Evolutionary conservation across 495 filamentous ascomycete species (phyloP), one percentile per base, ranked within the genome.

Genomic region (Hypomontagnella submonticulosa): DNA sequence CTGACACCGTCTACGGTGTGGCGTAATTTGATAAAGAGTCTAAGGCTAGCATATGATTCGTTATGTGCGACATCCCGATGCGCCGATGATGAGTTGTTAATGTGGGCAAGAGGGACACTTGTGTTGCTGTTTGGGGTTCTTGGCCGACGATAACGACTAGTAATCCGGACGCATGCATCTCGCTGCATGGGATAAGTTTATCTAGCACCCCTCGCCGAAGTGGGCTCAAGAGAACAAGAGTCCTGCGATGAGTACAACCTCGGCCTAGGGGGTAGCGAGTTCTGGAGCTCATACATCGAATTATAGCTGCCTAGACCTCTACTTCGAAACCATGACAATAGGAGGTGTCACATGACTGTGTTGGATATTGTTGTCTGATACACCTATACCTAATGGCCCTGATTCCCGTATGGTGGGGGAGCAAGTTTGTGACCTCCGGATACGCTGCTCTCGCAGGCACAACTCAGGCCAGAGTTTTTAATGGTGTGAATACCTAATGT

Each of bases 1-100:
- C 71, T 32, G 59, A 70, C 42, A 66, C 61, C 40, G 49, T 74
- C 23, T 63, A 55, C 19, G 71, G 71, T 61, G 71, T 72, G 46
- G 71, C 71, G 3, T 74, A 63, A 62, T n/a, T n/a, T 5, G 42
- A 18, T 16, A 16, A 62, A 47, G 54, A 46, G 54, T 58, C 20
- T 27, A 52, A 43, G 60, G 50, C 43, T 30, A 41, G 37, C 50
- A 56, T 30, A 15, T 42, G 55, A 57, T 50, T 52, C 40, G 32
- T 61, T 52, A 44, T 23, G 57, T 66, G 44, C 57, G 54, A 66
- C 53, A 27, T 57, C 27, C 23, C 30, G 15, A 33, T 42, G 36
- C 18, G 16, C 36, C 54, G 33, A 30, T 41, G 46, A 52, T 59
- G 65, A 57, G 33, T 33, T 36, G 43, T 57, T 30, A 47, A 41